Evolutionary conservation across 192 early-diverging fungal species (phyloP).

Genomic region (Entomortierella chlamydospora): DNA sequence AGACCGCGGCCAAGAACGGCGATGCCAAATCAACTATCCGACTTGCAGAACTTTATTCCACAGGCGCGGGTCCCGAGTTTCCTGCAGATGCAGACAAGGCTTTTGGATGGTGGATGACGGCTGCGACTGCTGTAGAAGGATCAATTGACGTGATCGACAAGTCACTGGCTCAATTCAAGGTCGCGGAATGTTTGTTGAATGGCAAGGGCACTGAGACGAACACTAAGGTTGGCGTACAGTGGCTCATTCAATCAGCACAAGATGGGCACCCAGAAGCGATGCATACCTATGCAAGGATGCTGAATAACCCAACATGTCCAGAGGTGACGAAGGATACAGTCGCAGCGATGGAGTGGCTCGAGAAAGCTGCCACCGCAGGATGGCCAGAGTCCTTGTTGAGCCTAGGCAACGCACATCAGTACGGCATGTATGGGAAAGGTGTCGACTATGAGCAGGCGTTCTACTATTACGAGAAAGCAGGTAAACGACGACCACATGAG

Average conservation of each 20-base stretch:
- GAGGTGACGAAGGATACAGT: slow-evolving; percentile 35
- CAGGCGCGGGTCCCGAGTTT: slow-evolving; percentile 36
- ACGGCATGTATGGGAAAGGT: slow-evolving; percentile 51
- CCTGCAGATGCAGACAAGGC: slow-evolving; percentile 45
- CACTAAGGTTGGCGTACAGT: slow-evolving; percentile 49
- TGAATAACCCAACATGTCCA: slow-evolving; percentile 42
- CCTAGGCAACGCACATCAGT: slow-evolving; percentile 51
- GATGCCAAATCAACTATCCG: slow-evolving; percentile 53
- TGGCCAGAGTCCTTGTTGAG: slow-evolving; percentile 53
- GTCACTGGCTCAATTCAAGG: slow-evolving; percentile 71
- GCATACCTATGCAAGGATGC: slow-evolving; percentile 40
- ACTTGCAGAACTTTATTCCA: slow-evolving; percentile 39
- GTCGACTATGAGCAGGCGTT: slow-evolving; percentile 50
- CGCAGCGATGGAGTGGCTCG: slow-evolving; percentile 51
- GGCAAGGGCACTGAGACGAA: slow-evolving; percentile 60
- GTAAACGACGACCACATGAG: slow-evolving; percentile 11
- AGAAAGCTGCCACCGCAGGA: slow-evolving; percentile 46
- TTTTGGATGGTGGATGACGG: slow-evolving; percentile 57
- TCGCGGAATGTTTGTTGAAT: slow-evolving; percentile 66
- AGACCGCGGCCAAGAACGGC: slow-evolving; percentile 50
- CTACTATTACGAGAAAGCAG: slow-evolving; percentile 53
- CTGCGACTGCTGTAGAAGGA: slow-evolving; percentile 39
- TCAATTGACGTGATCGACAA: slow-evolving; percentile 54
- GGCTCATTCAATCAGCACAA: slow-evolving; percentile 49
- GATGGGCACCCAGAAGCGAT: slow-evolving; percentile 53